These are phyloP conservation scores for Suillus lakei DNA, from an alignment of 768 basidiomycete genomes.

Conservation along the genomic window DNA sequence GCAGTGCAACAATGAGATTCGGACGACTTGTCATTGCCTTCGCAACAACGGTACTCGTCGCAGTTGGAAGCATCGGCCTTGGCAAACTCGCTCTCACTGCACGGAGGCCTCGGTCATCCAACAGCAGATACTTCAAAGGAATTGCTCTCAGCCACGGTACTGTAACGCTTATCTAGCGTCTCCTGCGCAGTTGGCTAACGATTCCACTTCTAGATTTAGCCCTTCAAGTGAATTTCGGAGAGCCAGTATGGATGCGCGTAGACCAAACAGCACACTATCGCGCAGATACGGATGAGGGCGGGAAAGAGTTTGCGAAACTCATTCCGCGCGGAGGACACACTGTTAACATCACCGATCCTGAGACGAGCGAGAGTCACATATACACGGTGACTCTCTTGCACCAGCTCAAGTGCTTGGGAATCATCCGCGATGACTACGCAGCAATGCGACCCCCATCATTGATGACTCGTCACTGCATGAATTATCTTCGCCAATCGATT, in stretches of 20 bases:
- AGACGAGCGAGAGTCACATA: slow-evolving; percentile 11
- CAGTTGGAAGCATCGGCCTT: background rate
- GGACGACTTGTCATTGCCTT: background rate
- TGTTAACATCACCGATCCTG: slow-evolving; percentile 27
- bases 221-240: slow-evolving; percentile 13
- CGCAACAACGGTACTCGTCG: background rate
- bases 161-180: background rate
- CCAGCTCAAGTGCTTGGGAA: slow-evolving; percentile 44
- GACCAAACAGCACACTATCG: slow-evolving; percentile 30
- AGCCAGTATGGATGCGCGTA: slow-evolving; percentile 27
- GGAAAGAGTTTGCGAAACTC: slow-evolving; percentile 31
- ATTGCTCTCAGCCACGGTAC: background rate
- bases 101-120: background rate
- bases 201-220: slow-evolving; percentile 6
- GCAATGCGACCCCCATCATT: slow-evolving; percentile 4
- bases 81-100: background rate
- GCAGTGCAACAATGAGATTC: too few relatives aligned
- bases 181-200: background rate
- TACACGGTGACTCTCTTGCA: slow-evolving; percentile 46
- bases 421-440: slow-evolving; percentile 34
- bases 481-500: slow-evolving; percentile 39
- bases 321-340: slow-evolving; percentile 38
- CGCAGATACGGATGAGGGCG: slow-evolving; percentile 15
- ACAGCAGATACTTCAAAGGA: background rate
- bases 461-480: slow-evolving; percentile 36